A percentile compares a stretch with the other conserved stretches of the same genome.
phyloP scores from a whole-genome alignment of 2,329 filamentous ascomycete genomes.

The Ophiocordyceps robertsii region DNA sequence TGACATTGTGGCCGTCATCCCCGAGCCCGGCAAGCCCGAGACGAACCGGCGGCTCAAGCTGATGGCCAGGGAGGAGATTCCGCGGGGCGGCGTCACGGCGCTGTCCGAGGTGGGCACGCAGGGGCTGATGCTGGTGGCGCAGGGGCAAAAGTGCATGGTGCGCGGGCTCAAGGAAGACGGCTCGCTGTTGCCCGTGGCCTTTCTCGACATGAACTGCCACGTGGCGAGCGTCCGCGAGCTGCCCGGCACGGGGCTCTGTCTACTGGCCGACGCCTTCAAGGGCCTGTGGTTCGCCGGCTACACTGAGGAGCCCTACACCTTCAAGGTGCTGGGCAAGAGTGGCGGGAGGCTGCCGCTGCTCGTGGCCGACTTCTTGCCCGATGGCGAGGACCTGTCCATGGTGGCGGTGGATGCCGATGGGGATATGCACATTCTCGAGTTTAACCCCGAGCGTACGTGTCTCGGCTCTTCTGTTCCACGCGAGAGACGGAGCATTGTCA shows the following conservation, averaged over 20 bases:
- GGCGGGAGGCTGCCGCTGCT: conserved; percentile 65
- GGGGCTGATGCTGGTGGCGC: conserved; percentile 77
- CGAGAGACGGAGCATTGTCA: neutral
- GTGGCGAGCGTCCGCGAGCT: conserved; percentile 77
- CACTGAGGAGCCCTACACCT: conserved; percentile 90
- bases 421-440: conserved; percentile 80
- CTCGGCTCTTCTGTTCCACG: neutral
- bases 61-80: conserved; percentile 77
- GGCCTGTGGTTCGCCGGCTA: conserved; percentile 95
- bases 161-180: conserved; percentile 92
- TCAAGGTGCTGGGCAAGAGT: conserved; percentile 86
- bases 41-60: conserved; percentile 77
- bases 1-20: conserved; percentile 83
- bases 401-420: conserved; percentile 73
- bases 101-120: conserved; percentile 75
- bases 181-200: conserved; percentile 81
- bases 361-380: conserved; percentile 76
- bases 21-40: conserved; percentile 72
- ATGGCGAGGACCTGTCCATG: conserved; percentile 70
- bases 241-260: conserved; percentile 67
- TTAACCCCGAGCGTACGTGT: conserved; percentile 76
- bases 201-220: conserved; percentile 95
- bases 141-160: conserved; percentile 96
- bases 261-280: conserved; percentile 83
- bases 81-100: conserved; percentile 81